Conservation (phyloP, 164 flowering plant genomes). For the Sextonia rubra region DNA sequence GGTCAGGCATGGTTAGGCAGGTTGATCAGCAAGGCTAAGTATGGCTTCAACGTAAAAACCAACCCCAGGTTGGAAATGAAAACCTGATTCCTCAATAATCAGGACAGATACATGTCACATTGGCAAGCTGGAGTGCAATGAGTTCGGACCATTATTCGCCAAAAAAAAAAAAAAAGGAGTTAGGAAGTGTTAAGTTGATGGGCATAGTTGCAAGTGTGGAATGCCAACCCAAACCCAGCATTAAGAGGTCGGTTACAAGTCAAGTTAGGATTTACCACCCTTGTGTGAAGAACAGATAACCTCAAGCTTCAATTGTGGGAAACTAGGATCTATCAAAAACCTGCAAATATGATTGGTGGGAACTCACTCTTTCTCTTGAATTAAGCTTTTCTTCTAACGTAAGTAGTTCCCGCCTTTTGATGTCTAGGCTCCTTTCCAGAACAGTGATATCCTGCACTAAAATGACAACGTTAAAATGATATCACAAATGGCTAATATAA, state of each 20-base stretch:
- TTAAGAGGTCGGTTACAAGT: no score
- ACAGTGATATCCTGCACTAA: conserved; percentile 55
- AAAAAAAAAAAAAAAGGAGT: neutral
- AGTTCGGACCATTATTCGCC: no score
- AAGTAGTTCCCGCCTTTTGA: conserved; percentile 49
- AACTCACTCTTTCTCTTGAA: conserved; percentile 71
- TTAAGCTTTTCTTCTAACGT: conserved; percentile 58
- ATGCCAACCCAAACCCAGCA: no score
- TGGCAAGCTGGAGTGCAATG: no score
- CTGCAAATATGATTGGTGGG: neutral
- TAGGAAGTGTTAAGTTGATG: neutral
- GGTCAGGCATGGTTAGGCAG: no score
- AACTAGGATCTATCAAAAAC: neutral
- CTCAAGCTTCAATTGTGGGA: neutral
- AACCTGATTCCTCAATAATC: no score
- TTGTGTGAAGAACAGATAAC: neutral
- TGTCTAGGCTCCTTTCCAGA: conserved; percentile 33
- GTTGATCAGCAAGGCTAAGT: no score
- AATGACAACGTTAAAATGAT: neutral
- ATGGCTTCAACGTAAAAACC: no score
- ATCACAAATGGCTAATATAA: neutral
- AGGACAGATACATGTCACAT: no score
- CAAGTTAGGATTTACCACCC: no score
- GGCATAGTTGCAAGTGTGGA: no score
- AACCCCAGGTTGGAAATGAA: no score